Evolutionary conservation across 1,139 yeast species (phyloP).

Genomic region (Hanseniaspora sp.): DNA sequence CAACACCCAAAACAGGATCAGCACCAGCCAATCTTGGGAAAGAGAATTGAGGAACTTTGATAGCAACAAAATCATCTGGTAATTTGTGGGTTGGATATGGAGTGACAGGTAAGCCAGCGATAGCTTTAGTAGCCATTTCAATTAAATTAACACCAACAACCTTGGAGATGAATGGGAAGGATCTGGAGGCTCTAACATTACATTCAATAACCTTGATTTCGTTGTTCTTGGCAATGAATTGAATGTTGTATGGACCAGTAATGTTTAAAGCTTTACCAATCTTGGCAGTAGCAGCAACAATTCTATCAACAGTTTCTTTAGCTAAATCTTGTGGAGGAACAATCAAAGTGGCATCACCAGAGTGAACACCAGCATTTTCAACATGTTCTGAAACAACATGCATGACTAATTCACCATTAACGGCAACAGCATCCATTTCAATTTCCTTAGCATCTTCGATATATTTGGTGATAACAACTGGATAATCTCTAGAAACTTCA

Average conservation of each 20-base stretch:
- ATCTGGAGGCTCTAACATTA: conserved; percentile 95
- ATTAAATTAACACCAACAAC: conserved; percentile 94
- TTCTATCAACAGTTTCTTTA: conserved; percentile 80
- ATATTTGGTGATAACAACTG: conserved; percentile 93
- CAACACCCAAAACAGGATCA: conserved; percentile 96
- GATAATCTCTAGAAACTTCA: conserved; percentile 94
- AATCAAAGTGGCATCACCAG: conserved; percentile 96
- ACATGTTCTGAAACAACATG: conserved; percentile 98
- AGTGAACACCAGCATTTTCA: conserved; percentile 98
- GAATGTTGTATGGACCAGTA: conserved; percentile 97
- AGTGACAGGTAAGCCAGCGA: conserved; percentile 73
- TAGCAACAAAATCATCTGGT: conserved; percentile 91
- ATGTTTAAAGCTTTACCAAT: conserved; percentile 91
- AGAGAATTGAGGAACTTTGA: conserved; percentile 95
- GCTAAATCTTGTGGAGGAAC: conserved; percentile 96
- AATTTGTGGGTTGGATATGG: conserved; percentile 84
- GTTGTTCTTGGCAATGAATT: conserved; percentile 83
- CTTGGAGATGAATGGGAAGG: conserved; percentile 97
- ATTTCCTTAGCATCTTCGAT: conserved; percentile 96
- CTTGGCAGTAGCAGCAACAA: conserved; percentile 91
- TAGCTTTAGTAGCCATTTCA: conserved; percentile 95
- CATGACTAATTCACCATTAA: conserved; percentile 87
- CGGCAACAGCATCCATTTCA: conserved; percentile 98
- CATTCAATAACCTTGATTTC: conserved; percentile 96
- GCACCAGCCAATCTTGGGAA: conserved; percentile 97